Percentiles rank a stretch among this genome's conserved stretches.
Evolutionary conservation across 169 alveolate genomes (phyloP).

Genomic region (Cryptosporidium muris): DNA sequence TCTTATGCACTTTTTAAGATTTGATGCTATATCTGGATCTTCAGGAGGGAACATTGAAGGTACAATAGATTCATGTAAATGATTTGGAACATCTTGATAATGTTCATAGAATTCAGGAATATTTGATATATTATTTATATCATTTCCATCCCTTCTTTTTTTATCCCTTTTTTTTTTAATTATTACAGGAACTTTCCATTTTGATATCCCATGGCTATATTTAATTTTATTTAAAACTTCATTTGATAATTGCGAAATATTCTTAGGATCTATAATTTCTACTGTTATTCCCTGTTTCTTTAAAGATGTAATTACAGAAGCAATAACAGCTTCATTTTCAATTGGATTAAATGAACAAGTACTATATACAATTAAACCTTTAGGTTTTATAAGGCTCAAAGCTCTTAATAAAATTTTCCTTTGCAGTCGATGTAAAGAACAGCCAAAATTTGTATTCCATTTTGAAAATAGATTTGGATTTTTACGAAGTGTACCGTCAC

Average conservation of each 20-base stretch:
- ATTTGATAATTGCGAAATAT: constrained; percentile 80
- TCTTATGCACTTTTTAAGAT: constrained; percentile 84
- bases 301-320: constrained; percentile 78
- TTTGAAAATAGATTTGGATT: constrained; percentile 87
- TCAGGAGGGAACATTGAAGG: constrained; percentile 80
- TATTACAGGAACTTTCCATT: constrained; percentile 76
- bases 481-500: constrained; percentile 95
- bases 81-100: constrained; percentile 75
- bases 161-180: constrained; percentile 55
- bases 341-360: constrained; percentile 94
- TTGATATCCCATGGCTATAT: constrained; percentile 74
- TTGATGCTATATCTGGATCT: constrained; percentile 59
- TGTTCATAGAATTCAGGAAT: constrained; percentile 71
- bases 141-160: constrained; percentile 73
- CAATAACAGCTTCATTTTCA: constrained; percentile 94
- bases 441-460: constrained; percentile 87
- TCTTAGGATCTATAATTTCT: constrained; percentile 79
- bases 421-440: constrained; percentile 83
- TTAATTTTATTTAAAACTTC: constrained; percentile 76
- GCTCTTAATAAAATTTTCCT: constrained; percentile 84
- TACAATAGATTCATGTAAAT: constrained; percentile 71
- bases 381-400: constrained; percentile 80
- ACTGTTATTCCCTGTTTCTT: constrained; percentile 20
- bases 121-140: neutral
- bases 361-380: constrained; percentile 89